Conservation (phyloP, 257 asterid species). For the Plantago ovata region DNA sequence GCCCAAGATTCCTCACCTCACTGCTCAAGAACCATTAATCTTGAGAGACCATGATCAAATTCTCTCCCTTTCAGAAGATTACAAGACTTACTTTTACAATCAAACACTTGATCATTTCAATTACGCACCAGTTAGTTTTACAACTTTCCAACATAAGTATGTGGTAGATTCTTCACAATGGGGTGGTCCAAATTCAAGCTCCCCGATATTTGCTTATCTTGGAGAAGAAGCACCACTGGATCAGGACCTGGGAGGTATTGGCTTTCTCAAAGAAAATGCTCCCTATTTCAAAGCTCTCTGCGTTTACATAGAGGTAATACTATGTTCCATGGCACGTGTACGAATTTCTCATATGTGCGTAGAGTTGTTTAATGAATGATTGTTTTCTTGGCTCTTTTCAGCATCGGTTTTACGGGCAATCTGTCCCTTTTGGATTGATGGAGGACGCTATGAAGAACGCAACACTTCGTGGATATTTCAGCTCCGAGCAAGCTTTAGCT, state of each 20-base stretch:
- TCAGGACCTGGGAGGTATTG: constrained; percentile 23
- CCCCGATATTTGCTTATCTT: constrained; percentile 63
- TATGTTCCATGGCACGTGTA: background rate
- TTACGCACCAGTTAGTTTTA: constrained; percentile 52
- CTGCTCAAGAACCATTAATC: background rate
- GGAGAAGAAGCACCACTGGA: constrained; percentile 65
- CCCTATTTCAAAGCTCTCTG: constrained; percentile 57
- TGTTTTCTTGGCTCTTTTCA: constrained; percentile 6
- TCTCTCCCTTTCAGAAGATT: constrained; percentile 22
- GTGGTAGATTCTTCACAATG: constrained; percentile 39
- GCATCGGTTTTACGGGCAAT: constrained; percentile 77
- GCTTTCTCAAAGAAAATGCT: constrained; percentile 55
- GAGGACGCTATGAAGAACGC: constrained; percentile 39
- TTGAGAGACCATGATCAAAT: constrained; percentile 3
- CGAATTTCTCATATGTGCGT: background rate
- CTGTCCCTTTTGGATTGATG: constrained; percentile 52
- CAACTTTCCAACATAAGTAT: constrained; percentile 53
- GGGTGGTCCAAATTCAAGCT: constrained; percentile 44
- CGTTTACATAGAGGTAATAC: constrained; percentile 64
- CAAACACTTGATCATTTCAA: constrained; percentile 87
- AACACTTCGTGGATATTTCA: constrained; percentile 57
- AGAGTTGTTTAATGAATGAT: background rate
- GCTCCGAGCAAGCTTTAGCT: constrained; percentile 79
- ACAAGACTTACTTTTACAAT: constrained; percentile 35
- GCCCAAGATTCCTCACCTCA: background rate